A percentile compares a stretch with the other conserved stretches of the same genome.
phyloP scores from a whole-genome alignment of 169 alveolate genomes.

The Theileria parva region DNA sequence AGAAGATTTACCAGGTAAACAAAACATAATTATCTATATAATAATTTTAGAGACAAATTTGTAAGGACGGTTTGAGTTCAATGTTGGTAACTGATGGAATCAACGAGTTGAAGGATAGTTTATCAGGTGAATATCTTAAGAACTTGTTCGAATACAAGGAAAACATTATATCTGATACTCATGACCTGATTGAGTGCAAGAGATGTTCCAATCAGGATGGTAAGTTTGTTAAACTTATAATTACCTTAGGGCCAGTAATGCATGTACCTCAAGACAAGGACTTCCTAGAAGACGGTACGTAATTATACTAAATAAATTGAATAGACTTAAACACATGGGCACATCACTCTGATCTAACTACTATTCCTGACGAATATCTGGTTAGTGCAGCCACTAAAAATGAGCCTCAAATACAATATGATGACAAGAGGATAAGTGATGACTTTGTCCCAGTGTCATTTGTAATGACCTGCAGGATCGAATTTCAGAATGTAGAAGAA shows the following conservation, averaged over 20 bases:
- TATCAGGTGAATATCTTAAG: constrained; percentile 79
- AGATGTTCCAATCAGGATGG: constrained; percentile 62
- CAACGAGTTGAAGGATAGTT: constrained; percentile 71
- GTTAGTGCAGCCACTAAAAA: constrained; percentile 61
- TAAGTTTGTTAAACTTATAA: neutral
- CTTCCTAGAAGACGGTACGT: constrained; percentile 49
- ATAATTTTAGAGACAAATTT: constrained; percentile 67
- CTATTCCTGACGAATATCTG: constrained; percentile 71
- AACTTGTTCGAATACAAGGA: constrained; percentile 76
- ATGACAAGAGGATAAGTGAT: constrained; percentile 19
- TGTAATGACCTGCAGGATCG: constrained; percentile 73
- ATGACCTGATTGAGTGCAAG: constrained; percentile 77
- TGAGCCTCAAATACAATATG: constrained; percentile 48
- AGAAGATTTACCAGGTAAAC: constrained; percentile 87
- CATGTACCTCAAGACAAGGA: constrained; percentile 45
- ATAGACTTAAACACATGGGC: constrained; percentile 77
- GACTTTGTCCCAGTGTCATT: constrained; percentile 66
- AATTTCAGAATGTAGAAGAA: constrained; percentile 42
- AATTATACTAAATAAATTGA: neutral
- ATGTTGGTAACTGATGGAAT: constrained; percentile 84
- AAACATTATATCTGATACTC: constrained; percentile 78
- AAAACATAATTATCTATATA: constrained; percentile 65
- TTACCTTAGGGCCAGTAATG: neutral
- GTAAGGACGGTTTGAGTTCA: constrained; percentile 82
- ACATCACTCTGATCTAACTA: constrained; percentile 70